Evolutionary conservation across 768 basidiomycete genomes (phyloP), one percentile per base, ranked within the genome.

Genomic region (Podaxis pistillaris): DNA sequence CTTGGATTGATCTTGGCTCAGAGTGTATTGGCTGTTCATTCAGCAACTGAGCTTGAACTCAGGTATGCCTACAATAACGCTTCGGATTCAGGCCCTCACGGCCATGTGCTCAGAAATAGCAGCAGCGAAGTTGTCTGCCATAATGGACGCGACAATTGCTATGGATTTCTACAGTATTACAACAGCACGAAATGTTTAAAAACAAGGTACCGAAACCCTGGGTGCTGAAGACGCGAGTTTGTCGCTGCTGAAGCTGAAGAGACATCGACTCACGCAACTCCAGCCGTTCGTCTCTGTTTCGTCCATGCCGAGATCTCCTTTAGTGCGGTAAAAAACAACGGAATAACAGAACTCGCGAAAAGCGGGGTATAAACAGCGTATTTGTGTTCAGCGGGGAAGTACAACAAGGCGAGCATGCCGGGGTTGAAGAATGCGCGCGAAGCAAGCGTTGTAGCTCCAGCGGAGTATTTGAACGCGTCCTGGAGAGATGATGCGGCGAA

Each of bases 341-440:
- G 95, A 30, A 96, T 89, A 2, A 91, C 81, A 6, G 94, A 84
- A 53, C 94, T 95, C 1, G 93, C 96, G 72, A 99, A 98, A 37
- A 99, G 75, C 0, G 97, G 96, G 0, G 93, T 89, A 73, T 98
- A 98, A 8, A 99, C 94, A 1, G 96, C 96, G 72, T 94, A 96
- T 71, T 92, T 98, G 78, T 98, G 97, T 71, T 98, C 97, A 19
- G 94, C 89, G 22, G 97, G 97, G 76, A 98, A 98, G 75, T 99
- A 99, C 22, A 99, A 81, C 71, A 98, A 76, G 13, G 94, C 95
- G 67, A 98, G 77, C 95, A 98, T 97, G 19, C 91, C 92, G 0
- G 96, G 97, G 73, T 94, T 93, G 78, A 97, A 98, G 80, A 97
- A 98, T 3, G 97, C 96, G 46, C 88, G 83, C 1, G 90, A 92